Percentiles rank a stretch among this genome's conserved stretches.
Conservation (phyloP, 768 basidiomycete species). For the Chiua virens region DNA sequence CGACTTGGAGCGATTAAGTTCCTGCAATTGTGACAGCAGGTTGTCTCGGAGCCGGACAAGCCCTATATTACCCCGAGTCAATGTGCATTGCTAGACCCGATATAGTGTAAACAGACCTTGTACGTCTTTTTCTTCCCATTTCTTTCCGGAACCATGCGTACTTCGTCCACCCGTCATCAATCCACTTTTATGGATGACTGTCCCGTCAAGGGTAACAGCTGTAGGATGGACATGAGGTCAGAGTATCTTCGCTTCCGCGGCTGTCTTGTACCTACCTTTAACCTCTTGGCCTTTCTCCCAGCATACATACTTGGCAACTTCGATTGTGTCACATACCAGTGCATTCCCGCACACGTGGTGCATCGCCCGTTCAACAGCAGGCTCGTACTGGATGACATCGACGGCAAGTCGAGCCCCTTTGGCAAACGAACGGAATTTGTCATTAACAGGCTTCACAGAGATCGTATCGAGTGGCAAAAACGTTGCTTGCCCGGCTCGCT, state of each 20-base stretch:
- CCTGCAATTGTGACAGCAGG: slow-evolving; percentile 72
- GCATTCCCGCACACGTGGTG: slow-evolving; percentile 96
- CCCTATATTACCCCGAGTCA: slow-evolving; percentile 26
- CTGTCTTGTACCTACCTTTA: slow-evolving; percentile 79
- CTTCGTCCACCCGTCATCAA: slow-evolving; percentile 94
- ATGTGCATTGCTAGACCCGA: slow-evolving; percentile 25
- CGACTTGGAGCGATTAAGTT: slow-evolving; percentile 82
- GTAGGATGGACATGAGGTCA: not conserved
- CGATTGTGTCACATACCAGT: slow-evolving; percentile 94
- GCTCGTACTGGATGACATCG: slow-evolving; percentile 81
- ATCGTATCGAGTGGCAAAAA: slow-evolving; percentile 99
- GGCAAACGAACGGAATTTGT: slow-evolving; percentile 90
- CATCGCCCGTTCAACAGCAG: slow-evolving; percentile 89
- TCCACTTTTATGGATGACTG: slow-evolving; percentile 96
- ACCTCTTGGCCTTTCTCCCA: slow-evolving; percentile 96
- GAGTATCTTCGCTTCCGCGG: not conserved
- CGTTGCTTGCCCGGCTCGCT: slow-evolving; percentile 93
- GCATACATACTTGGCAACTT: slow-evolving; percentile 84
- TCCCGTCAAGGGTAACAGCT: slow-evolving; percentile 97
- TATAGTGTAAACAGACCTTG: slow-evolving; percentile 52
- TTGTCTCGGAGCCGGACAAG: slow-evolving; percentile 66
- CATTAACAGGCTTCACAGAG: slow-evolving; percentile 89
- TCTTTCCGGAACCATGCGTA: slow-evolving; percentile 70
- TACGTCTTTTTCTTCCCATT: slow-evolving; percentile 94
- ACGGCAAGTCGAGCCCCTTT: slow-evolving; percentile 85